Base-by-base conservation (phyloP, 192 early-diverging fungal species). In the Linnemannia zychae region DNA sequence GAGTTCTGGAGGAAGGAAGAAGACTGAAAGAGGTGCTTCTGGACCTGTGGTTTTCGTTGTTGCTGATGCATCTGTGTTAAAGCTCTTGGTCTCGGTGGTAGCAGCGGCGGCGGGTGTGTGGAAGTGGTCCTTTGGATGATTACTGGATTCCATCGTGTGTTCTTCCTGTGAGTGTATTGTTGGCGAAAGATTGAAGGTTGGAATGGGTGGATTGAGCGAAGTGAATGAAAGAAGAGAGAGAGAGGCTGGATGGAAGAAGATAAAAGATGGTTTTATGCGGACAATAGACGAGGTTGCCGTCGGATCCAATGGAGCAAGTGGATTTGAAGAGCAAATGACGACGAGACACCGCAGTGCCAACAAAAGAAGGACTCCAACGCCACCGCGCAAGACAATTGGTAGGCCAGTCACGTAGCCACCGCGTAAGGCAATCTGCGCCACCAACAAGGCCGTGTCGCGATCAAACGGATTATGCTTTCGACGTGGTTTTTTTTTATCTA, bases 1-100 rank as follows among this genome's bases (percentile, higher is more conserved):
- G 7, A 86, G 57, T 1, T 80, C 84, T 72, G 47, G 78, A 3
- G 84, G 84, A 7, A 86, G 34, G 70, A 72, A 77, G 63, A 80
- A 86, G 20, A 86, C 24, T n/a, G 77, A 67, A 12, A 86, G 73
- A 22, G 82, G 50, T 44, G 72, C n/a, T 46, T 68, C 31, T 0
- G 72, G 78, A 0, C 72, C 7, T 0, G 24, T 31, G 70, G 38
- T 34, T 7, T 20, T 9, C 28, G 46, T 49, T 11, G n/a, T 72
- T 6, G 69, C 28, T 44, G 40, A 6, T 44, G 40, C 40, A 44
- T 44, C 40, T 44, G 9, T 44, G 40, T 44, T 44, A 9, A 9
- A 44, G 40, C 9, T 3, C 40, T 44, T 44, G 9, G 40, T 6
- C 40, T 44, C 40, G 22, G 34, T 44, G 68, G 4, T 17, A 44